A percentile compares a stretch with the other conserved stretches of the same genome.
These are phyloP conservation scores for Boletus edulis DNA, from an alignment of 768 basidiomycete species.

Conservation along the genomic window DNA sequence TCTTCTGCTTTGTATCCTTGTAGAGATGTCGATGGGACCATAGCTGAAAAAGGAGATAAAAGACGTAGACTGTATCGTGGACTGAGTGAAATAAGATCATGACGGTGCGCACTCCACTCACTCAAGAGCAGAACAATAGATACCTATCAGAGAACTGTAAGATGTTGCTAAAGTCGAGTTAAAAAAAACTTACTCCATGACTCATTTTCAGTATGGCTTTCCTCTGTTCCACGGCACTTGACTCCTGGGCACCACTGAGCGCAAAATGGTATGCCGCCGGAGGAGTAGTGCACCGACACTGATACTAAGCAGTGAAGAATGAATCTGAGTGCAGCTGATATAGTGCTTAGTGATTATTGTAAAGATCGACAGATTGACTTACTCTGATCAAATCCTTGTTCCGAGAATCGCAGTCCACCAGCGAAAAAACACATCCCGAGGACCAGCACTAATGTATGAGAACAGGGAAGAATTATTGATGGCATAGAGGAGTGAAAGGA, in stretches of 20 bases:
- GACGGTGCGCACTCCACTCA: constrained; percentile 25
- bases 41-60: constrained; percentile 54
- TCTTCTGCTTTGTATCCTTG: constrained; percentile 46
- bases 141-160: constrained; percentile 30
- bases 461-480: constrained; percentile 3
- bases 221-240: constrained; percentile 33
- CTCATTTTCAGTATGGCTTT: constrained; percentile 48
- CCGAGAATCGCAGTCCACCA: constrained; percentile 72
- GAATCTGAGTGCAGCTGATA: constrained; percentile 61
- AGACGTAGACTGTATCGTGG: constrained; percentile 42
- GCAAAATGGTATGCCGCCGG: constrained; percentile 75
- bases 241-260: constrained; percentile 24
- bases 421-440: constrained; percentile 92
- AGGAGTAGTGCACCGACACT: constrained; percentile 79
- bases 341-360: constrained; percentile 2
- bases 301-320: constrained; percentile 71
- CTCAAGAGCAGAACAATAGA: constrained; percentile 53
- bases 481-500: not conserved
- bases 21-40: constrained; percentile 57
- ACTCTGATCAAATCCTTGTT: constrained; percentile 79
- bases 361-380: constrained; percentile 25
- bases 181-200: constrained; percentile 40
- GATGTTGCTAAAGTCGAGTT: not conserved
- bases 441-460: constrained; percentile 55
- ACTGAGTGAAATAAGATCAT: not conserved